phyloP scores from a whole-genome alignment of 306 rosid species.

The Fagus crenata region DNA sequence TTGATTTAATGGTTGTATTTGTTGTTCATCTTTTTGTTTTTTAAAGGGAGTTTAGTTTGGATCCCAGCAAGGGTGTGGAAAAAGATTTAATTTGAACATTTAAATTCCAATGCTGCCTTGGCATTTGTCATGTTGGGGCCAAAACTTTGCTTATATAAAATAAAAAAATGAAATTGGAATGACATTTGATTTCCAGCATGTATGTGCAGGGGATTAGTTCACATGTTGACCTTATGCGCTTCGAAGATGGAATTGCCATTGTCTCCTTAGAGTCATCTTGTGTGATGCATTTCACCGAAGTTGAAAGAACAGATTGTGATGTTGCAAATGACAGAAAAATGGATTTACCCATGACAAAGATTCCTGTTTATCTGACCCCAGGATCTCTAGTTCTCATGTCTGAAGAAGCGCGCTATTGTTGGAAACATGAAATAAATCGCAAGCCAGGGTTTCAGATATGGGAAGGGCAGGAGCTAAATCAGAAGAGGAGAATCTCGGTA shows the following conservation, averaged over 20 bases:
- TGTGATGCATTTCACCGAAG: constrained; percentile 76
- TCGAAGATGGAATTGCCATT: constrained; percentile 90
- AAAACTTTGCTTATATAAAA: no score
- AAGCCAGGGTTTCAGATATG: constrained; percentile 69
- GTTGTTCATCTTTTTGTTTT: neutral
- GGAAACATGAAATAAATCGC: constrained; percentile 91
- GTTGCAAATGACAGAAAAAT: constrained; percentile 11
- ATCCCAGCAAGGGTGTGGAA: neutral
- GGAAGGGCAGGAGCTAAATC: constrained; percentile 59
- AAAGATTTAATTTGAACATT: neutral
- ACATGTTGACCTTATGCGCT: constrained; percentile 79
- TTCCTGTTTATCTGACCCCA: constrained; percentile 62
- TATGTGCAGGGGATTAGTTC: constrained; percentile 68
- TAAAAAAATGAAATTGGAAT: neutral
- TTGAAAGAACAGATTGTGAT: constrained; percentile 23
- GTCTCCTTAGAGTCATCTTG: constrained; percentile 78
- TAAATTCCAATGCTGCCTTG: neutral
- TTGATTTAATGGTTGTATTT: neutral
- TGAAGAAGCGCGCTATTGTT: constrained; percentile 76
- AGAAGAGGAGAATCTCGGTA: constrained; percentile 60
- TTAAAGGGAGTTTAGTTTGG: neutral
- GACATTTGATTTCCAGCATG: neutral
- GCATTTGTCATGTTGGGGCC: neutral
- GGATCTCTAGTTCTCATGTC: constrained; percentile 79
- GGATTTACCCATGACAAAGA: constrained; percentile 9